Evolutionary conservation across 805 yeast species (phyloP).

Genomic region (Starmera dryadoides): DNA sequence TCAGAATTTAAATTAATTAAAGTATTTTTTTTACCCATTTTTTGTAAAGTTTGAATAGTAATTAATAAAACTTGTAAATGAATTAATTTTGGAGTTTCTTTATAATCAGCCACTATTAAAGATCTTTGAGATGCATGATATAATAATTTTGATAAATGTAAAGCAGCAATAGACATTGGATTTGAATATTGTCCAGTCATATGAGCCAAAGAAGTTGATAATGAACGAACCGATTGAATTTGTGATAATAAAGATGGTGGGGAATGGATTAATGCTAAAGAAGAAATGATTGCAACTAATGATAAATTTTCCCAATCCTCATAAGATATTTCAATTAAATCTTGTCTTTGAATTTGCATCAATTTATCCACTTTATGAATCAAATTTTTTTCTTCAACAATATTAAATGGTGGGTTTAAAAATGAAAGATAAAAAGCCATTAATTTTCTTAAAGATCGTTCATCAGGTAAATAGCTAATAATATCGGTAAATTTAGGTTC

Average conservation of each 20-base stretch:
- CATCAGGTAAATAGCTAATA: neutral
- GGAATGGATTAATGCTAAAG: conserved; percentile 11
- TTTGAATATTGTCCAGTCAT: neutral
- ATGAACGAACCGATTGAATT: neutral
- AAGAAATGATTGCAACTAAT: conserved; percentile 10
- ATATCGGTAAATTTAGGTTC: neutral
- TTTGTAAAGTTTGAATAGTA: conserved; percentile 2
- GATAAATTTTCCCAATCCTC: conserved; percentile 14
- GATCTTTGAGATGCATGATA: conserved; percentile 12
- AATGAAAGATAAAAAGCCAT: neutral
- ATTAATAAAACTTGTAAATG: conserved; percentile 14
- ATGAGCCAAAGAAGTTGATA: neutral
- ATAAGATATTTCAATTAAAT: neutral
- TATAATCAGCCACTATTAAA: conserved; percentile 10
- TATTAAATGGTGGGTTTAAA: neutral
- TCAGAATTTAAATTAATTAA: conserved; percentile 14
- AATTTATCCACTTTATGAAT: neutral
- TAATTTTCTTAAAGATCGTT: neutral
- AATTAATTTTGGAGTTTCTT: conserved; percentile 11
- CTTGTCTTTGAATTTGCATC: neutral
- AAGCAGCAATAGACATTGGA: neutral
- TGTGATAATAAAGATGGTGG: conserved; percentile 1
- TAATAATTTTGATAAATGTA: conserved; percentile 1
- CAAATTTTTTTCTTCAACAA: neutral
- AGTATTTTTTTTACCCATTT: conserved; percentile 11